These are phyloP conservation scores for Bisporella sp. DNA, from an alignment of 2,329 filamentous ascomycete genomes.

Conservation along the genomic window DNA sequence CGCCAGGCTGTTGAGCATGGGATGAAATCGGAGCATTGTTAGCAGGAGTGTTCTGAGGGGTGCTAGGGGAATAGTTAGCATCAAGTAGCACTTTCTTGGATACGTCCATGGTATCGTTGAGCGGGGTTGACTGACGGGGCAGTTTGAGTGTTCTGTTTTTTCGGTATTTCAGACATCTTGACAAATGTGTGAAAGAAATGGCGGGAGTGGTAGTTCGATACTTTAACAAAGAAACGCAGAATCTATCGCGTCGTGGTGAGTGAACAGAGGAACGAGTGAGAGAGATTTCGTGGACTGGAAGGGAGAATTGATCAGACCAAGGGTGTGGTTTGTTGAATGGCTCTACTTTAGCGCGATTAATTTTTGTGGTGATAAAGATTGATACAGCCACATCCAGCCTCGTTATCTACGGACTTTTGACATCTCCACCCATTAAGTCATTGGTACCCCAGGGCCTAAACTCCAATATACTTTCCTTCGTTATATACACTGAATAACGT, in stretches of 20 bases:
- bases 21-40: conserved; percentile 96
- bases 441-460: too few species aligned
- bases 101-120: background rate
- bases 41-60: conserved; percentile 95
- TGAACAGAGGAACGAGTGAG: background rate
- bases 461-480: too few species aligned
- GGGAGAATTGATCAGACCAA: background rate
- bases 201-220: background rate
- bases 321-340: background rate
- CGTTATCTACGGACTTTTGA: too few species aligned
- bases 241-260: background rate
- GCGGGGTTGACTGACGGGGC: conserved; percentile 49
- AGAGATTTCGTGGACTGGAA: too few species aligned
- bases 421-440: too few species aligned
- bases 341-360: background rate
- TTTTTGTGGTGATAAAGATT: too few species aligned
- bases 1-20: conserved; percentile 89
- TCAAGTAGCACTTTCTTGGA: conserved; percentile 2
- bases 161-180: conserved; percentile 56
- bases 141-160: conserved; percentile 51
- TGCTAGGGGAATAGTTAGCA: conserved; percentile 49
- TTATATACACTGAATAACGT: too few species aligned
- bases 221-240: background rate
- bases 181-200: background rate
- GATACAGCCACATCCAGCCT: too few species aligned